These are phyloP conservation scores for Ustilago tritici DNA, from an alignment of 1,284 basidiomycete genomes.

Conservation along the genomic window DNA sequence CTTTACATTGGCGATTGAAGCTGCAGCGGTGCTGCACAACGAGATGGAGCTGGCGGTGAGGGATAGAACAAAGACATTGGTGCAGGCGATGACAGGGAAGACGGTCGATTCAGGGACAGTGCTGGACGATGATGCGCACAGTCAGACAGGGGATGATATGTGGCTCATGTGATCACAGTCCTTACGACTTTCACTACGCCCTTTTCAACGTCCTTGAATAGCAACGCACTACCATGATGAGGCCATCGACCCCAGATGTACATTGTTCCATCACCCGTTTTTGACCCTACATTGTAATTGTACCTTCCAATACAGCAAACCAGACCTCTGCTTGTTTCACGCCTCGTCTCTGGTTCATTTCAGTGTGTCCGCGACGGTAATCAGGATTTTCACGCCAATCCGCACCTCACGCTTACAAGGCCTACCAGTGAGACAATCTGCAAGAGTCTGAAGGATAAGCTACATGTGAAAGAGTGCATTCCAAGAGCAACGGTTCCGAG, in stretches of 20 bases:
- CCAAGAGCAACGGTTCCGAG: not conserved
- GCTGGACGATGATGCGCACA: constrained; percentile 12
- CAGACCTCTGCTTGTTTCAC: not conserved
- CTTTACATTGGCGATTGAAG: constrained; percentile 82
- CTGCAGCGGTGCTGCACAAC: constrained; percentile 80
- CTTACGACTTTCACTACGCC: no score
- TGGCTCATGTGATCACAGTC: constrained; percentile 19
- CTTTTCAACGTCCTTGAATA: no score
- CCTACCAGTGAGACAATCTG: no score
- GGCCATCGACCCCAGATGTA: no score
- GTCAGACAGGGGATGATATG: constrained; percentile 28
- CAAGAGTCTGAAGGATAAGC: no score
- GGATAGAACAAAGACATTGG: constrained; percentile 77
- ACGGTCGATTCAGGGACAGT: constrained; percentile 21
- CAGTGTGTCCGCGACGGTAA: not conserved
- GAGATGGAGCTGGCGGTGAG: constrained; percentile 86
- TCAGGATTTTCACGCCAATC: no score
- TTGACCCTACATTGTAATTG: constrained; percentile 9
- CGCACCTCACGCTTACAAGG: not conserved
- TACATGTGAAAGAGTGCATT: not conserved
- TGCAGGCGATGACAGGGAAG: constrained; percentile 63
- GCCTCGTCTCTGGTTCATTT: no score
- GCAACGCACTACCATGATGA: not conserved
- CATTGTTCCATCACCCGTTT: not conserved
- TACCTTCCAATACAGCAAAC: constrained; percentile 3